A percentile compares a stretch with the other conserved stretches of the same genome.
These are phyloP conservation scores for Neoboletus subvelutipes DNA, from an alignment of 768 basidiomycete genomes.

Conservation along the genomic window DNA sequence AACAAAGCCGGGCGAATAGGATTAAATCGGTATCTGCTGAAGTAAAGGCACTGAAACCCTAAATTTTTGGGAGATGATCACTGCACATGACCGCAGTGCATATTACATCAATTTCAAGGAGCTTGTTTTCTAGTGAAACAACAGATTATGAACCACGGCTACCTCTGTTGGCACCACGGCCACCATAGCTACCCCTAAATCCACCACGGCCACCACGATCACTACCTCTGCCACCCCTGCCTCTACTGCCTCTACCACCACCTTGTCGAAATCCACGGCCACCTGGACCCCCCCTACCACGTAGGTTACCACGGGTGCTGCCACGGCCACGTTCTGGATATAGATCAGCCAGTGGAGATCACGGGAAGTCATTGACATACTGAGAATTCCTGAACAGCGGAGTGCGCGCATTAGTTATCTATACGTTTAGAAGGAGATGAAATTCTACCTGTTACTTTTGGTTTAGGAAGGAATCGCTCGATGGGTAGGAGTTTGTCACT, in stretches of 20 bases:
- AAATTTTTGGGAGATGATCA: slow-evolving; percentile 13
- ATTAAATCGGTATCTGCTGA: slow-evolving; percentile 47
- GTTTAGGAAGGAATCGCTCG: slow-evolving; percentile 95
- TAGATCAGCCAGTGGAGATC: slow-evolving; percentile 31
- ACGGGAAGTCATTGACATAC: slow-evolving; percentile 8
- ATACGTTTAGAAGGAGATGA: slow-evolving; percentile 20
- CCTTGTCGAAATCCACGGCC: slow-evolving; percentile 38
- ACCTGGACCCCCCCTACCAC: slow-evolving; percentile 27
- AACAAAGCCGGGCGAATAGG: slow-evolving; percentile 51
- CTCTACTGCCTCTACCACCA: slow-evolving; percentile 39
- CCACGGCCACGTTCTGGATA: slow-evolving; percentile 48
- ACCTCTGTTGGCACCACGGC: slow-evolving; percentile 42
- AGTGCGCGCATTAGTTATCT: not conserved
- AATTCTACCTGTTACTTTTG: slow-evolving; percentile 74
- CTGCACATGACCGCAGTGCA: not conserved
- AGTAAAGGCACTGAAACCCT: slow-evolving; percentile 50
- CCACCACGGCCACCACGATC: slow-evolving; percentile 46
- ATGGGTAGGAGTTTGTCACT: slow-evolving; percentile 97
- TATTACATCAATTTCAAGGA: not conserved
- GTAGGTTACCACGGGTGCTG: slow-evolving; percentile 23
- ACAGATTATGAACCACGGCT: slow-evolving; percentile 48
- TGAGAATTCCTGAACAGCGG: slow-evolving; percentile 29
- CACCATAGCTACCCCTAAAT: slow-evolving; percentile 46
- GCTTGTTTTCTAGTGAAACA: not conserved
- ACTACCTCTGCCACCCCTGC: slow-evolving; percentile 38